Base-by-base conservation (phyloP, 1,284 basidiomycete genomes). In the Trichosporon asahii region DNA sequence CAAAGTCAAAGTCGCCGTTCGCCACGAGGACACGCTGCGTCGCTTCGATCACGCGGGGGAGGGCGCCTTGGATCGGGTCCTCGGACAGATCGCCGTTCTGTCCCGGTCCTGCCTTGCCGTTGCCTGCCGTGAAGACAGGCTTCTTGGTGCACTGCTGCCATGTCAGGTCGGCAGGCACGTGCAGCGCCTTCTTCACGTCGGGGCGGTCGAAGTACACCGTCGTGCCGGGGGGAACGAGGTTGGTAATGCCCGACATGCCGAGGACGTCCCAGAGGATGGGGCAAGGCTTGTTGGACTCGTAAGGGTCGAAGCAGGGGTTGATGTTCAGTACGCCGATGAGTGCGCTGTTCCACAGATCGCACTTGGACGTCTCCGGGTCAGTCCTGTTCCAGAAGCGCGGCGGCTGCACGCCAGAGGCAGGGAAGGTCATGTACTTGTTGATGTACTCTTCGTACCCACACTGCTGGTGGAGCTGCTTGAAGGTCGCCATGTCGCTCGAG, bases 241-340 rank as follows among this genome's bases (percentile, higher is more conserved):
- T 49, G 23, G 66, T 15, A 79, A 87, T 61, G 76, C 90, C 76
- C 87, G 90, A 90, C 85, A 90, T 90, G 18, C 90, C 91, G 44
- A 92, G 88, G 6, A 91, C 89, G 73, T 92, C 90, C 90, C 89
- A 91, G 14, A 89, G 82, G 46, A 90, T 80, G 0, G 87, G 87
- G 72, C 84, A 87, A 82, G 85, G 74, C 18, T 80, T 23, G 66
- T 68, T 8, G 73, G 88, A 90, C 77, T 90, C 89, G 78, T 92
- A 92, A 8, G 90, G 85, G 76, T 93, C 86, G 83, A 92, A 92
- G 2, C 89, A 91, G 0, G 90, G 90, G 77, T 92, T 91, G 72
- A 90, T 81, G 2, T 80, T 70, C 25, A 90, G 73, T 0, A 90
- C 88, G 0, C 86, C 88, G 18, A 87, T 78, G 76, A 89, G 88